Percentiles rank a stretch among this genome's conserved stretches.
These are phyloP conservation scores for Verticillium longisporum DNA, from an alignment of 2,329 filamentous ascomycete genomes.

Conservation along the genomic window DNA sequence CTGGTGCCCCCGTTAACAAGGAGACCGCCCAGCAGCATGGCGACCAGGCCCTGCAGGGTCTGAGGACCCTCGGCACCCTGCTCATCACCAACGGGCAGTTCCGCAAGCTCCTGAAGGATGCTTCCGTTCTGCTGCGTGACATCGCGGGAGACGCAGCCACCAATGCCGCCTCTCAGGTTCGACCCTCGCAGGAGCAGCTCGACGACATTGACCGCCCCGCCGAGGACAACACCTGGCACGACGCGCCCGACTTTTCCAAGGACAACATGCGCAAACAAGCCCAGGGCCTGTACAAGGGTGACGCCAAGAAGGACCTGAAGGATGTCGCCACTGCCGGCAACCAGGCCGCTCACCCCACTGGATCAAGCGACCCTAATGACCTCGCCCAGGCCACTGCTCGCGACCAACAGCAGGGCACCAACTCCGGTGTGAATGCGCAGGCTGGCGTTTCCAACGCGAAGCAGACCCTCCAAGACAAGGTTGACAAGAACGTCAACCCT, in stretches of 20 bases:
- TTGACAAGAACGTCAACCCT: conserved; percentile 57
- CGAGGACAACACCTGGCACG: conserved; percentile 89
- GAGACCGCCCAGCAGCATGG: conserved; percentile 75
- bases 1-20: conserved; percentile 65
- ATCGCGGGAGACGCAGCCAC: conserved; percentile 85
- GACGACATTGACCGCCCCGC: conserved; percentile 75
- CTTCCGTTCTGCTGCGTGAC: conserved; percentile 73
- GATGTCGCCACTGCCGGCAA: conserved; percentile 52
- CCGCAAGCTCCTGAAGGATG: conserved; percentile 81
- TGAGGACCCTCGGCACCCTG: conserved; percentile 81
- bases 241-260: conserved; percentile 69
- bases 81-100: conserved; percentile 96
- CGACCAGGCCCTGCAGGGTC: conserved; percentile 73
- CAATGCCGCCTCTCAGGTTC: conserved; percentile 68
- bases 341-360: conserved; percentile 48
- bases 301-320: conserved; percentile 50
- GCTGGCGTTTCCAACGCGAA: conserved; percentile 34
- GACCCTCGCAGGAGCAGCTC: conserved; percentile 72
- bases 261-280: conserved; percentile 63
- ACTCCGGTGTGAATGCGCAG: conserved; percentile 43
- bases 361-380: conserved; percentile 46
- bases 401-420: conserved; percentile 35
- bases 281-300: conserved; percentile 52
- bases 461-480: conserved; percentile 39
- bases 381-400: conserved; percentile 37